Percentiles rank a stretch among this genome's conserved stretches.
Evolutionary conservation across 345 rosid genomes (phyloP).

Genomic region (rapeseed (Brassica napus)): Da-Ae NC_063437.1:4869501-4870000

Average conservation of each 20-base stretch:
- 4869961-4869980: constrained; percentile 71
- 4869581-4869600: neutral
- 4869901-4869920: constrained; percentile 96
- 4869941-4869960: constrained; percentile 67
- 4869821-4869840: too few relatives aligned
- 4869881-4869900: constrained; percentile 92
- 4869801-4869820: too few relatives aligned
- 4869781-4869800: neutral
- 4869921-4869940: constrained; percentile 77
- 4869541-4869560: neutral
- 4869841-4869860: constrained; percentile 75
- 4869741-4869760: constrained; percentile 56
- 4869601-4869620: neutral
- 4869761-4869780: neutral
- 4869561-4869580: neutral
- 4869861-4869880: constrained; percentile 93
- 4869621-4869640: neutral
- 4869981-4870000: constrained; percentile 68
- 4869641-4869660: neutral
- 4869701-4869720: constrained; percentile 73
- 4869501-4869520: neutral
- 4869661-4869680: neutral
- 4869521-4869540: neutral
- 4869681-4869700: constrained; percentile 69
- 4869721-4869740: constrained; percentile 69